Conservation (phyloP, 2,329 filamentous ascomycete species). For the Calonectria hongkongensis region DNA sequence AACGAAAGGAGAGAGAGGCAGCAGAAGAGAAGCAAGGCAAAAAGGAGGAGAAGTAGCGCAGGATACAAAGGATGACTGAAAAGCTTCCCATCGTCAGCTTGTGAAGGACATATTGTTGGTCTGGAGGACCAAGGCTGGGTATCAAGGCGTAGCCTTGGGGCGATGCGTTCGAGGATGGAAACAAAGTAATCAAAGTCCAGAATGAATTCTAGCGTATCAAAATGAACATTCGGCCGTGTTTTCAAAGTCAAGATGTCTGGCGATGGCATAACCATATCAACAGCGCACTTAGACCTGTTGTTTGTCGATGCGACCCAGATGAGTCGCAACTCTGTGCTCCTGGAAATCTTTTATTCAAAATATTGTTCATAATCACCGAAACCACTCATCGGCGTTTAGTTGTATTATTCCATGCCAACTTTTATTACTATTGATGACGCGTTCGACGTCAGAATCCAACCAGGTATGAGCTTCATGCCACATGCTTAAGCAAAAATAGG, state of each 20-base stretch:
- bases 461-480: too few relatives aligned
- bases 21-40: neutral
- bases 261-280: neutral
- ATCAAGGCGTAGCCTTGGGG: neutral
- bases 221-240: neutral
- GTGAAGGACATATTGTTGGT: neutral
- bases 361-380: neutral
- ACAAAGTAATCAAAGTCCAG: neutral
- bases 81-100: neutral
- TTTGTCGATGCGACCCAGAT: slow-evolving; percentile 1
- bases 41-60: neutral
- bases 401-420: too few relatives aligned
- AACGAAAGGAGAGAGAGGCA: slow-evolving; percentile 8
- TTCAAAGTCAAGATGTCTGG: neutral
- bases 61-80: neutral
- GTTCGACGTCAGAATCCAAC: neutral
- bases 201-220: neutral
- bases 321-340: neutral
- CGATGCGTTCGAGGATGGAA: neutral
- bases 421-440: neutral
- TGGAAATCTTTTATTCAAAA: too few relatives aligned
- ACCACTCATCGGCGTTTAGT: neutral
- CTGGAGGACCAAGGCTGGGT: neutral
- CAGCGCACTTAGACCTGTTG: neutral
- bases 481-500: slow-evolving; percentile 17